Conservation (phyloP, 306 rosid species). For the Vigna trinervia region DNA sequence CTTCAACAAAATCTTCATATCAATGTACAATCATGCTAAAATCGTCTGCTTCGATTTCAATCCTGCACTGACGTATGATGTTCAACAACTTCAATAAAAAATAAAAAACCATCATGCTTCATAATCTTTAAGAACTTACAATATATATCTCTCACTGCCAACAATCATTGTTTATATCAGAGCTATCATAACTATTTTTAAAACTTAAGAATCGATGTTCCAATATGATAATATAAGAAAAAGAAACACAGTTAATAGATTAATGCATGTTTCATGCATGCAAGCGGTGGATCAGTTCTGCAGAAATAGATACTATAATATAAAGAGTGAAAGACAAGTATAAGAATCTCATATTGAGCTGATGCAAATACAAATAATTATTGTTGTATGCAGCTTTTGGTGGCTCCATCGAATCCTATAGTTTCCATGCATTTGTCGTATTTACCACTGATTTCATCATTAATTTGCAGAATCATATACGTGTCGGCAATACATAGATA, state of each 20-base stretch:
- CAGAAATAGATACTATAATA: constrained; percentile 25
- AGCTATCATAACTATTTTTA: neutral
- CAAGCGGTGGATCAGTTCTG: neutral
- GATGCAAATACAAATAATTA: constrained; percentile 26
- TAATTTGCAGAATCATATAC: neutral
- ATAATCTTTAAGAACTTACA: neutral
- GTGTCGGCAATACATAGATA: neutral
- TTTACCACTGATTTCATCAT: constrained; percentile 29
- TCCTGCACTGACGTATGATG: neutral
- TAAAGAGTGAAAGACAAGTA: constrained; percentile 35
- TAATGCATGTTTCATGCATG: constrained; percentile 39
- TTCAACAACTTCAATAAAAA: neutral
- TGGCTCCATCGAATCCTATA: constrained; percentile 17
- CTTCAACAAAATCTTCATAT: constrained; percentile 7
- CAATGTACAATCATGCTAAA: neutral
- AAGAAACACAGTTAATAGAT: constrained; percentile 6
- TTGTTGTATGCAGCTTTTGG: constrained; percentile 28
- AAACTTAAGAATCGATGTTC: neutral
- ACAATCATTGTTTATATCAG: neutral
- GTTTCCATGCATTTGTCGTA: constrained; percentile 16
- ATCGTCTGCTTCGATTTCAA: neutral
- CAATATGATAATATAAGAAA: neutral
- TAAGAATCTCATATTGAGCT: constrained; percentile 22
- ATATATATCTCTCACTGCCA: neutral
- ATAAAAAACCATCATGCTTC: no score